Evolutionary conservation across 306 rosid genomes (phyloP).

Genomic region (Vigna reflexopilosa): DNA sequence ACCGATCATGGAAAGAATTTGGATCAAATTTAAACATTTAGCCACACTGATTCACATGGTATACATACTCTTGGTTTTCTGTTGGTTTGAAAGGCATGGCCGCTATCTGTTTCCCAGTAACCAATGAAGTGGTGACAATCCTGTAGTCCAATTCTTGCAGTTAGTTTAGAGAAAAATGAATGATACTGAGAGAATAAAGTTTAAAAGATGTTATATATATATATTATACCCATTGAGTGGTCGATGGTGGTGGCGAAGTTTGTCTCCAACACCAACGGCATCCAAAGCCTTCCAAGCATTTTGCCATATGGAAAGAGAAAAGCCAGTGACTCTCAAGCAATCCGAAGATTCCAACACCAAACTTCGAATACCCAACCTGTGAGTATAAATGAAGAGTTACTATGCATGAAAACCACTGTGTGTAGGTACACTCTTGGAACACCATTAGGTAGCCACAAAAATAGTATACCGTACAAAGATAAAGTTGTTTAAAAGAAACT

Average conservation of each 20-base stretch:
- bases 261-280: constrained; percentile 62
- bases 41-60: neutral
- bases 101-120: constrained; percentile 57
- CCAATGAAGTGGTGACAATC: constrained; percentile 53
- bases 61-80: constrained; percentile 58
- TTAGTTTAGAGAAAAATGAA: neutral
- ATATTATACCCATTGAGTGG: constrained; percentile 56
- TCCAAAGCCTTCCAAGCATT: constrained; percentile 91
- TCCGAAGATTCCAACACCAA: constrained; percentile 73
- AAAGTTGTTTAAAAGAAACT: too few species aligned
- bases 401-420: too few species aligned
- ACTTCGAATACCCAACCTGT: constrained; percentile 68
- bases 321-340: constrained; percentile 66
- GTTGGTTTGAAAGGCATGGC: constrained; percentile 37
- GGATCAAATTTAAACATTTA: neutral
- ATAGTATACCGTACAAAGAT: too few species aligned
- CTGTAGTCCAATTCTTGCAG: constrained; percentile 44
- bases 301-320: constrained; percentile 61
- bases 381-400: too few species aligned
- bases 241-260: constrained; percentile 60
- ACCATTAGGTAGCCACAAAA: too few species aligned
- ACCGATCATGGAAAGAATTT: constrained; percentile 1
- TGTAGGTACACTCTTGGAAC: too few species aligned
- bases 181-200: neutral
- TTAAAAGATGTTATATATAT: neutral